Evolutionary conservation across 106 monocot genomes (phyloP).

Genomic region (Dendrobium catenatum): DNA sequence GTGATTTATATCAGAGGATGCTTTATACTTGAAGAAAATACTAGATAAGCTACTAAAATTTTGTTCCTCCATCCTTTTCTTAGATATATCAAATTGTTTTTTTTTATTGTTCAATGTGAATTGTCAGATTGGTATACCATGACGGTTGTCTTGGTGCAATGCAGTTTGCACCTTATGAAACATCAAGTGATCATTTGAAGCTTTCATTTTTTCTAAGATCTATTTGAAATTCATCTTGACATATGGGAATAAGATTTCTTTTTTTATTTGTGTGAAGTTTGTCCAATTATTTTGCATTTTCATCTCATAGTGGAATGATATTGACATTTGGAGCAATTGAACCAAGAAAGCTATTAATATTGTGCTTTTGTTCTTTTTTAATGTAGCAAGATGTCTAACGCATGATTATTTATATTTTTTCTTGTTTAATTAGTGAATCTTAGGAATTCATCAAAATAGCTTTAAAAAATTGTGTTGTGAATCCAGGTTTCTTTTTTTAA

Average conservation of each 20-base stretch:
- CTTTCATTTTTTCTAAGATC: slow-evolving; percentile 5
- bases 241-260: background rate
- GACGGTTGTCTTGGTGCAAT: background rate
- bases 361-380: background rate
- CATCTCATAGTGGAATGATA: background rate
- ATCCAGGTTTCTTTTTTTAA: background rate
- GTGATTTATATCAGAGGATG: background rate
- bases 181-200: background rate
- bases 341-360: background rate
- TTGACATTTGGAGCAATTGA: background rate
- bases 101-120: background rate
- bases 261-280: background rate
- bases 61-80: too few species aligned
- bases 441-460: too few species aligned
- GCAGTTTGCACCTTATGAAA: background rate
- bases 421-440: background rate
- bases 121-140: background rate
- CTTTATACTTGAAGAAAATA: background rate
- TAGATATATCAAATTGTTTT: background rate
- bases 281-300: background rate
- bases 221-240: background rate
- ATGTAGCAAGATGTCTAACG: background rate
- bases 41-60: too few species aligned
- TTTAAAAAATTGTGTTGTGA: too few species aligned
- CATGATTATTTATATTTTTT: background rate